Base-by-base conservation (phyloP, 2,329 filamentous ascomycete genomes). In the Esteya vermicola region DNA sequence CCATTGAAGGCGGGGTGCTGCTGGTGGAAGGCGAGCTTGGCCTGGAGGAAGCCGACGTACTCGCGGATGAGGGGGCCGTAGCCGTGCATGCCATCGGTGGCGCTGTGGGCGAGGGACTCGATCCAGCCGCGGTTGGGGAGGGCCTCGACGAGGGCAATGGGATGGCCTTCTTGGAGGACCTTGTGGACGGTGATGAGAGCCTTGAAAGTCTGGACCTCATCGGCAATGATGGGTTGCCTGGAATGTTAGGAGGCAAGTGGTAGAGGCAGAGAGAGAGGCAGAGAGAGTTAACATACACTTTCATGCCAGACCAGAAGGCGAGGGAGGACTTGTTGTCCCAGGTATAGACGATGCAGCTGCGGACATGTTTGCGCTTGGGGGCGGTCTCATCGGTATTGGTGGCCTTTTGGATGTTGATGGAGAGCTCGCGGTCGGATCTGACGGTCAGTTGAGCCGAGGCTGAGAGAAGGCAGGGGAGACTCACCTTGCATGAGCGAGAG, bases 121-220 rank as follows among this genome's bases (percentile, higher is more conserved):
- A 98, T 77, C 89, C 91, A 98, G 53, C 73, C 75, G 44, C 82
- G 73, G 64, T 96, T 85, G 43, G 78, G 72, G 67, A 95, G 84
- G 22, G 86, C 91, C 60, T 98, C 91, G 53, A 79, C 80, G 26
- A 98, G 64, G 3, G 83, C 84, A 41, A 83, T 70, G 1, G 91
- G 88, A 54, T 98, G 91, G 14, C 91, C 91, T 61, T 98, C 91
- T 57, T 98, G 91, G 16, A 98, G 70, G 39, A 98, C 89, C 60
- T 96, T 95, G 67, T 98, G 91, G 48, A 96, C 77, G 19, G 86
- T 96, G 54, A 96, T 95, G 45, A 98, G 73, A 36, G 91, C 88
- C 61, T 98, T 98, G 72, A 96, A 98, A 4, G 91, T 96, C 66
- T 98, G 91, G 30, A 98, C 81, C 65, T 98, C 91, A 57, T 98